Percentiles rank a stretch among this genome's conserved stretches.
Conservation (phyloP, 371 early-diverging fungal genomes). For the Mucor lusitanicus region DNA sequence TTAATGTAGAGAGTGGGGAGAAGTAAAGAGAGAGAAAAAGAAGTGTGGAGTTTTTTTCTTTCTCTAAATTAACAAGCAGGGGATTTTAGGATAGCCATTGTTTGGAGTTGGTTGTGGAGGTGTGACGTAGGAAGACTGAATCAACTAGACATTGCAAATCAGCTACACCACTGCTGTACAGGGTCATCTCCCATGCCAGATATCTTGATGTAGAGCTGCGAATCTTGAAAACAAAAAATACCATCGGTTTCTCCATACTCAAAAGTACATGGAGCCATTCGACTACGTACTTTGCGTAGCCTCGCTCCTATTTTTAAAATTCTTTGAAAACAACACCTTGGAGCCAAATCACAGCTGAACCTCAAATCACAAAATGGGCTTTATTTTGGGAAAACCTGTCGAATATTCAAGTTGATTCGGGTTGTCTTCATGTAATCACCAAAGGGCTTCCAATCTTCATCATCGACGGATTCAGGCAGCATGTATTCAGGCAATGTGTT, state of each 20-base stretch:
- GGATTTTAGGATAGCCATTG: slow-evolving; percentile 1
- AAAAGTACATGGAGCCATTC: not conserved
- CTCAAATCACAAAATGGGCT: not conserved
- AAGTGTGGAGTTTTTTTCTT: slow-evolving; percentile 1
- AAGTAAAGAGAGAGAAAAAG: not conserved
- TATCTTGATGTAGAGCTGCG: not conserved
- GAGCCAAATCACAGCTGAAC: not conserved
- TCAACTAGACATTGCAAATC: not conserved
- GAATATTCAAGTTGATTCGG: slow-evolving; percentile 77
- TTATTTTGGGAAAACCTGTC: slow-evolving; percentile 58
- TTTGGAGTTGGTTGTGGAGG: not conserved
- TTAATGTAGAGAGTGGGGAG: slow-evolving; percentile 17
- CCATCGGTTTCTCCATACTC: not conserved
- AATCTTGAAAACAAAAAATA: too few species aligned
- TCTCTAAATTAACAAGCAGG: not conserved
- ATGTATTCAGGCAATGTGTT: slow-evolving; percentile 65
- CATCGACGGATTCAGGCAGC: slow-evolving; percentile 15
- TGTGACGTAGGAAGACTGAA: not conserved
- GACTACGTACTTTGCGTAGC: not conserved
- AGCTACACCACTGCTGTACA: not conserved
- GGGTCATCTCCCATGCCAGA: not conserved
- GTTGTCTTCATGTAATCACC: slow-evolving; percentile 54
- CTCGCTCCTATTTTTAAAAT: not conserved
- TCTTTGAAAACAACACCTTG: not conserved
- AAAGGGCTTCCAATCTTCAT: slow-evolving; percentile 61